Base-by-base conservation (phyloP, 345 rosid species). In the Gossypium mustelinum region DNA sequence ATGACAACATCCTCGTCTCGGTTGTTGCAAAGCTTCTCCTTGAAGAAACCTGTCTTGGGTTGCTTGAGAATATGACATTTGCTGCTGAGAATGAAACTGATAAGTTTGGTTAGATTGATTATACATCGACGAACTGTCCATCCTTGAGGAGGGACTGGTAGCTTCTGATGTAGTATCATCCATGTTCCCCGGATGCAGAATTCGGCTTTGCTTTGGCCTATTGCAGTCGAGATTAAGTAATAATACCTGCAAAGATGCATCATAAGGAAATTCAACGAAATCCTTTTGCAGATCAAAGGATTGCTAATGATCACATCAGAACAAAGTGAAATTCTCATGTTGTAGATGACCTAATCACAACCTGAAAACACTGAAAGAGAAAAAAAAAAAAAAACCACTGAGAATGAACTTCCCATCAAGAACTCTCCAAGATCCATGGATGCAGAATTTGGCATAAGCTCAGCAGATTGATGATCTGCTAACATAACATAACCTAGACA, bases 361-460 rank as follows among this genome's bases (percentile, higher is more conserved):
- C 10, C 24, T 52, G 45, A 66, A 10, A 20, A 2, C 2, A 8
- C 25, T 13, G 0, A 44, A 57, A 3, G 0, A 2, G 2, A 2
- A 9, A 55, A 8, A n/a, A 3, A 39, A 1, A 17, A 66, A 20
- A 65, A 4, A 4, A 22, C 24, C 27, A 57, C 34, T 11, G 39
- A 25, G 7, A 25, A 11, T 25, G 29, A 44, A n/a, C 51, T n/a
- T 43, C 51, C 16, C 29, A 11, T 20, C 69, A 64, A 43, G 27
- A 64, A 64, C 16, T 16, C 51, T n/a, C 16, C 25, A 10, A 44
- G 52, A 66, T n/a, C 25, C 70, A 2, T 18, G 41, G 4, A 22
- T 68, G 52, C 14, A 65, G 51, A 65, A 65, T 65, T 20, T 45
- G 71, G 18, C 71, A 67, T 12, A 45, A n/a, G 45, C 18, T 45